Evolutionary conservation across 1,284 basidiomycete genomes (phyloP), one percentile per base, ranked within the genome.

Genomic region (Phaffia rhodozyma): DNA sequence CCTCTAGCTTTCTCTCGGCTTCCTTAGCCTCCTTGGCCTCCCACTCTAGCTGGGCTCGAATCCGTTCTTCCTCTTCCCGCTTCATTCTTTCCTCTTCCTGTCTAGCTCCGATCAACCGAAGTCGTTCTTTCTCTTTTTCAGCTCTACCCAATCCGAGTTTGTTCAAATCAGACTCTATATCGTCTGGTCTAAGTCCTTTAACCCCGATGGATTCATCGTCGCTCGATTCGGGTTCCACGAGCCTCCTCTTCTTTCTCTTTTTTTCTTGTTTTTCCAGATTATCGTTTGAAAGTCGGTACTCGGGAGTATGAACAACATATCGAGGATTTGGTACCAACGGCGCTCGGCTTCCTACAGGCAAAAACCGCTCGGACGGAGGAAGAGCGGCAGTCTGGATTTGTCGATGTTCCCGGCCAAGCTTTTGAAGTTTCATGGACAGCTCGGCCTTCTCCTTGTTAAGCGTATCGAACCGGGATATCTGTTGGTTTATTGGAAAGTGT

Each of bases 301-400:
- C 38, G 16, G 48, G 18, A 9, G 34, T n/a, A 25, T 23, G 55
- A n/a, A 52, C 49, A 6, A 48, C 52, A 47, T 60, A 64, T 6
- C 62, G 62, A 25, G 62, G 62, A 38, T 64, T 64, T n/a, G 62
- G 62, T 23, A 58, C 62, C 27, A 59, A 58, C 6, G 58, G 62
- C 49, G 57, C 54, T 11, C 62, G 58, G 13, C 62, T 58, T 11
- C 62, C 62, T 53, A 56, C 58, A 25, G 53, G 56, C 30, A 58
- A 58, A 3, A 49, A 47, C 6, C 62, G 57, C 16, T 64, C 62
- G 5, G 20, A 6, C 11, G 53, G 57, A 23, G 62, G 62, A n/a
- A 64, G 58, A 25, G 55, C 58, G 5, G 62, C 58, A 47, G 60
- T 60, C 13, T 54, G 38, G 49, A 62, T 55, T 2, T 55, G 61